A percentile compares a stretch with the other conserved stretches of the same genome.
These are phyloP conservation scores for Fragilaria radians DNA, from an alignment of 108 stramenopile species.

Conservation along the genomic window DNA sequence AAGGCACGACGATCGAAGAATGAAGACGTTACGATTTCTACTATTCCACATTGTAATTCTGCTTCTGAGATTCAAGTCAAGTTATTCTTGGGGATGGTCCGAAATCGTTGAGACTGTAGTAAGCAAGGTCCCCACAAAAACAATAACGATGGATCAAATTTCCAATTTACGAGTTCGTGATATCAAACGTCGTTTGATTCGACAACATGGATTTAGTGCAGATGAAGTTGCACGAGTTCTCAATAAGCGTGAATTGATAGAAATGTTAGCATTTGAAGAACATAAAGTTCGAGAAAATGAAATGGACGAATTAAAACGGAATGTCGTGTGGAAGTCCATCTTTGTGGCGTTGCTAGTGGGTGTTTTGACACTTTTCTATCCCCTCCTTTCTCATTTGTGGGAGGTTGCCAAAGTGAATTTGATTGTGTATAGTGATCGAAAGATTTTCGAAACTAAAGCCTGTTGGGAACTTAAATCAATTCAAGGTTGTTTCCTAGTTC, in stretches of 20 bases:
- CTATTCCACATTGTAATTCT: too few relatives aligned
- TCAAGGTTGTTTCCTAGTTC: slow-evolving; percentile 49
- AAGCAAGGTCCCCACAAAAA: slow-evolving; percentile 15
- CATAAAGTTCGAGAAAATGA: slow-evolving; percentile 53
- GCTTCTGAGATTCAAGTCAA: too few relatives aligned
- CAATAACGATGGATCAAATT: slow-evolving; percentile 59
- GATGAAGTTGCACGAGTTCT: slow-evolving; percentile 80
- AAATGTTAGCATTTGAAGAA: slow-evolving; percentile 76
- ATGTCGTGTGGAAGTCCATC: slow-evolving; percentile 23
- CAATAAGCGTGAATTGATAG: slow-evolving; percentile 83
- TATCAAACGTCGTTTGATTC: slow-evolving; percentile 66
- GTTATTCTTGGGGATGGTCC: not conserved
- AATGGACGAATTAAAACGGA: slow-evolving; percentile 38
- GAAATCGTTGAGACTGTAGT: not conserved
- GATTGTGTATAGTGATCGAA: slow-evolving; percentile 72
- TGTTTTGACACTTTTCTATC: slow-evolving; percentile 57
- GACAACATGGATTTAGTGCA: slow-evolving; percentile 69
- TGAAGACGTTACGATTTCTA: too few relatives aligned
- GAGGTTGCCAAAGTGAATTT: slow-evolving; percentile 73
- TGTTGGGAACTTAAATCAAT: slow-evolving; percentile 52
- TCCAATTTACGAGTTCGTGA: slow-evolving; percentile 71
- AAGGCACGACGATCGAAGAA: too few relatives aligned
- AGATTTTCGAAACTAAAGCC: slow-evolving; percentile 48
- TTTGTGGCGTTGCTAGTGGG: slow-evolving; percentile 48
- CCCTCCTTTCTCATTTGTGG: slow-evolving; percentile 43